Base-by-base conservation (phyloP, 305 asterid species). In the Fraxinus greggii region DNA sequence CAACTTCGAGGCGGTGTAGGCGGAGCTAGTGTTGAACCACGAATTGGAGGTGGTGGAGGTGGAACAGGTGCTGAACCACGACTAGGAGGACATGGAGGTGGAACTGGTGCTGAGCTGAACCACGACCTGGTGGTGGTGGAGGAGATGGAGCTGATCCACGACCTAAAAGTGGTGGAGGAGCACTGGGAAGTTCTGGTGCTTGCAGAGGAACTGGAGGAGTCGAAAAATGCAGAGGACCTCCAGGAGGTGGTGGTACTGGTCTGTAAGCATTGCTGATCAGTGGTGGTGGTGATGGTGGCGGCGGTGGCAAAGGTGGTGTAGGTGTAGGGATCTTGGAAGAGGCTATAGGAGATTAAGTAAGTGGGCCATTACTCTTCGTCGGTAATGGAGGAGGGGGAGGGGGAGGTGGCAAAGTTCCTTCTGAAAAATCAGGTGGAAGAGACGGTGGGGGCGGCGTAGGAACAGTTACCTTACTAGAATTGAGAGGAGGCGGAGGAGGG, bases 71-170 rank as follows among this genome's bases (percentile, higher is more conserved):
- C 23, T 13, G 76, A 24, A 19, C 15, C 10, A 8, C 31, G 56
- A n/a, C 29, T 7, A 7, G 15, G 15, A 61, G 72, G 72, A 4
- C 15, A 33, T 3, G 78, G 29, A 74, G 59, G 32, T 10, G 78
- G 78, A 38, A 56, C 19, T 21, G 61, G 78, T 36, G 32, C 4
- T 7, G 35, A 36, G 4, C 35, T 5, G 35, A 32, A 32, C 33
- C 5, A 4, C 32, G 56, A 0, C 78, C 59, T 75, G 88, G 86
- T 38, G 91, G 88, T 59, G 90, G 88, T 72, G 95, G 92, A 3
- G 94, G 94, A 36, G 88, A 79, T 29, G 92, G 87, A 56, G 87
- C 85, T 42, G 78, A 78, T 33, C 88, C 89, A 65, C 77, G 80
- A 10, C 83, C 86, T 21, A 83, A 87, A 40, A 92, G 91, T 63